These are phyloP conservation scores for Gonium pectorale DNA, from an alignment of 139 green algal species.

Conservation along the genomic window DNA sequence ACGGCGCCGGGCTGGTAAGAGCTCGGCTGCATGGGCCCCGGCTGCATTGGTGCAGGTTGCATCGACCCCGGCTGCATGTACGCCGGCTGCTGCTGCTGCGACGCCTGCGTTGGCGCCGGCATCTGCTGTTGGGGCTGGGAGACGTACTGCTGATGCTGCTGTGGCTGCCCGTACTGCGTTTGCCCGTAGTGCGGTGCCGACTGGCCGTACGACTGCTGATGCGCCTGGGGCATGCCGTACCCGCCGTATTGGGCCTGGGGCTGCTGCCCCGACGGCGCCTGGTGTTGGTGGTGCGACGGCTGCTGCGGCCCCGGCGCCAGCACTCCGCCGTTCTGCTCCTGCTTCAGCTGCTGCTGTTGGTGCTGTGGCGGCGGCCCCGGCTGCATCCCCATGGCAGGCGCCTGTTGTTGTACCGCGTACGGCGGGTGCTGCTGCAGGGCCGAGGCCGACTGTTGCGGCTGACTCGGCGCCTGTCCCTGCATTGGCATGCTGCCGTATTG, in stretches of 20 bases:
- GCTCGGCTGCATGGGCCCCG: too few relatives aligned
- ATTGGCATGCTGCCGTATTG: neutral
- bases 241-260: too few relatives aligned
- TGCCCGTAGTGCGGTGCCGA: neutral
- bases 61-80: too few relatives aligned
- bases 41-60: too few relatives aligned
- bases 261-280: neutral
- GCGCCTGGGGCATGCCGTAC: too few relatives aligned
- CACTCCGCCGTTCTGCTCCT: too few relatives aligned
- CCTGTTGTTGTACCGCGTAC: neutral
- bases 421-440: neutral
- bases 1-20: too few relatives aligned
- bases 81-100: too few relatives aligned
- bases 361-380: neutral
- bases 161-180: neutral
- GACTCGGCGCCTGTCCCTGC: neutral
- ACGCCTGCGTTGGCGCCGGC: too few relatives aligned
- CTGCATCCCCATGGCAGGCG: neutral
- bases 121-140: too few relatives aligned
- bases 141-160: slow-evolving; percentile 3
- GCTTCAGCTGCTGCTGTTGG: neutral
- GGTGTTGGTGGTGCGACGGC: neutral
- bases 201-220: neutral
- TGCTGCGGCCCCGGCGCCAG: neutral
- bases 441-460: neutral